These are phyloP conservation scores for Chrysoporthe austroafricana DNA, from an alignment of 2,329 filamentous ascomycete genomes.

Conservation along the genomic window DNA sequence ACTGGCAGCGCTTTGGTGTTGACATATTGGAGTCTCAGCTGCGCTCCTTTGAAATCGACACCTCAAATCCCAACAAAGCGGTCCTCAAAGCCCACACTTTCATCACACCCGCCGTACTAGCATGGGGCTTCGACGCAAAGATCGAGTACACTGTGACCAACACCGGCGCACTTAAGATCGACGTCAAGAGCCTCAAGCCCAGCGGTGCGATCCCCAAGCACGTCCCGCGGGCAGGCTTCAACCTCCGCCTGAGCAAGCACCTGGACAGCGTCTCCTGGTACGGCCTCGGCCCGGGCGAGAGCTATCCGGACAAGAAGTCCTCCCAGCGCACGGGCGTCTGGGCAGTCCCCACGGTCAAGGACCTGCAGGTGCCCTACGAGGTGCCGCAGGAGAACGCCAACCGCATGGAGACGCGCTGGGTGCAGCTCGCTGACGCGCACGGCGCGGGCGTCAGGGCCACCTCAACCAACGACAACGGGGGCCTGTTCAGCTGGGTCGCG, in stretches of 20 bases:
- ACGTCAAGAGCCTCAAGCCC: slow-evolving; percentile 47
- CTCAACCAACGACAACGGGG: slow-evolving; percentile 30
- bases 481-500: slow-evolving; percentile 58
- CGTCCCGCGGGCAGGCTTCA: slow-evolving; percentile 65
- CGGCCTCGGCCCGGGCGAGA: slow-evolving; percentile 66
- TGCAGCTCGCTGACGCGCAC: slow-evolving; percentile 40
- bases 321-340: slow-evolving; percentile 59
- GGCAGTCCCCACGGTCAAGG: slow-evolving; percentile 44
- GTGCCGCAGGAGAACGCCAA: slow-evolving; percentile 72
- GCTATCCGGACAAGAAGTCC: slow-evolving; percentile 64
- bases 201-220: slow-evolving; percentile 55
- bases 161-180: slow-evolving; percentile 50
- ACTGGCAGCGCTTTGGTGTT: slow-evolving; percentile 61
- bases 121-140: slow-evolving; percentile 58
- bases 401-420: slow-evolving; percentile 62
- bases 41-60: slow-evolving; percentile 42
- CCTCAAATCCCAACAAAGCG: slow-evolving; percentile 36
- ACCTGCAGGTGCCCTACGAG: slow-evolving; percentile 64
- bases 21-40: slow-evolving; percentile 51
- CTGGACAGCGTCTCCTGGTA: slow-evolving; percentile 60
- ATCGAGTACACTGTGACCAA: slow-evolving; percentile 56
- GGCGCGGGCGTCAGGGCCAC: slow-evolving; percentile 34
- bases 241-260: slow-evolving; percentile 52
- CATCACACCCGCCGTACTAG: slow-evolving; percentile 62
- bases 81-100: slow-evolving; percentile 50